Evolutionary conservation across 441 rosid species (phyloP).

Genomic region (Hura crepitans): DNA sequence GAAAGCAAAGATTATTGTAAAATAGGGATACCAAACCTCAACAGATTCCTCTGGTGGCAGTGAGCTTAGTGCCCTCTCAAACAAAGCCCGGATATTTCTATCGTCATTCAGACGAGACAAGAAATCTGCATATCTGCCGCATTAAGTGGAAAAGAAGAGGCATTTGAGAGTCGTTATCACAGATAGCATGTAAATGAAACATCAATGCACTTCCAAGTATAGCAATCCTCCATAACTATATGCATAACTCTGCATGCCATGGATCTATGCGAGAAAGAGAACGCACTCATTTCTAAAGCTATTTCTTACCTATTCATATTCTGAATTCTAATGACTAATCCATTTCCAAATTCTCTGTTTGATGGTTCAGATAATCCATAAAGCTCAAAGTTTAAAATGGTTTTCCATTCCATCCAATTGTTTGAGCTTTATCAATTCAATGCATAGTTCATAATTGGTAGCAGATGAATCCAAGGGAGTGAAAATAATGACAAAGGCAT

Average conservation of each 20-base stretch:
- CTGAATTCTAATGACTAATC: not conserved
- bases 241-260: not conserved
- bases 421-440: not conserved
- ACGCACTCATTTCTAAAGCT: not conserved
- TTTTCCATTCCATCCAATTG: not conserved
- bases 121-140: slow-evolving; percentile 87
- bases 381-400: not conserved
- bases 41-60: slow-evolving; percentile 77
- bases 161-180: not conserved
- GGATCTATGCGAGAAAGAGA: not conserved
- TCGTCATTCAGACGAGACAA: slow-evolving; percentile 92
- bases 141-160: slow-evolving; percentile 6
- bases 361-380: not conserved
- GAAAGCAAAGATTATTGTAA: too few species aligned
- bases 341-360: not conserved
- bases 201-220: not conserved
- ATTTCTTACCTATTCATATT: not conserved
- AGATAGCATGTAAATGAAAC: not conserved
- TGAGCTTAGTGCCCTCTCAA: slow-evolving; percentile 90
- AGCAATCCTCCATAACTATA: not conserved
- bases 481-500: not conserved
- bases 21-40: slow-evolving; percentile 50
- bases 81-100: slow-evolving; percentile 85
- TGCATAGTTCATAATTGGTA: not conserved
- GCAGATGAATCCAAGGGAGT: not conserved